Base-by-base conservation (phyloP, 2,329 filamentous ascomycete species). In the Cytospora chrysosperma region DNA sequence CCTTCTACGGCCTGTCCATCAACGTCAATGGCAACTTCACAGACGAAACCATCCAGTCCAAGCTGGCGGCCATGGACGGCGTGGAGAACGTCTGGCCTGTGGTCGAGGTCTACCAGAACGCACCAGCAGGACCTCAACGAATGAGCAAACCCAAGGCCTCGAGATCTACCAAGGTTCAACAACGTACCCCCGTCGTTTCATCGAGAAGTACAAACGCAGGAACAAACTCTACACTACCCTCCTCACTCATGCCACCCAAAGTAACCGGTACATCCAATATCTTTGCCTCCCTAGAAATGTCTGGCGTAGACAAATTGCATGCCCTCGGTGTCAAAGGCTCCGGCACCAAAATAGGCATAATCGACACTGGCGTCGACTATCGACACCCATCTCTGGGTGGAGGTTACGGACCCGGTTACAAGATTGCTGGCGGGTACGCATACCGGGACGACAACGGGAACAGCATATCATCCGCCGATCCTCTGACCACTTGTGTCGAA, bases 291-390 rank as follows among this genome's bases (percentile, higher is more conserved):
- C 32, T 56, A 4, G n/a, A 56, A 12, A 37, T 40, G 34, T 56
- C 53, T 15, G 53, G 32, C 37, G n/a, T 65, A 17, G 66, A 68
- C 56, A 52, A 61, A 26, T 69, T 76, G n/a, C 72, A 71, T 13
- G 72, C 72, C 12, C 67, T 72, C 24, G 73, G 73, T 7, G 50
- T 75, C 2, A 74, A 69, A 1, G 74, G 75, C 32, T 69, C 72
- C 43, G 74, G 74, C 0, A 67, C 72, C 13, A 70, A 70, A 28
- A 67, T 76, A n/a, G 73, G 70, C 12, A 62, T 76, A 32, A 70
- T 76, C 21, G 74, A 76, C 60, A 74, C 71, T n/a, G 77, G 77
- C 30, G 65, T 77, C 30, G 77, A 79, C 65, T 79, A 78, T 62
- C 72, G 68, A 4, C 76, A 78, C 62, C 75, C 75, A 28, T 75